Conservation (phyloP, 176 grass and related monocot species). For the Carex parvula region DNA sequence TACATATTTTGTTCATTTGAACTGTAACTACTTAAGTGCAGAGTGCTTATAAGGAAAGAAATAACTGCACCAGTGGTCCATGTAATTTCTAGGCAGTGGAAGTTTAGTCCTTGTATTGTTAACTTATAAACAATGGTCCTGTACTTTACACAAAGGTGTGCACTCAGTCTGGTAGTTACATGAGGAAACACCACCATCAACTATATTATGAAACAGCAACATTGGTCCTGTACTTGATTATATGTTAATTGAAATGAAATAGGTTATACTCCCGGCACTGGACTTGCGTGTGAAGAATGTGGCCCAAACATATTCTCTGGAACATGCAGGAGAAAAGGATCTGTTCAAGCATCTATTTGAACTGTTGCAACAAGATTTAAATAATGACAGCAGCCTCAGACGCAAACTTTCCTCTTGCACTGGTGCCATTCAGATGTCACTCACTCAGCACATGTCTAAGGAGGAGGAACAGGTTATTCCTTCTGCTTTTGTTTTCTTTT, state of each 20-base stretch:
- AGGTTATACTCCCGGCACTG: slow-evolving; percentile 93
- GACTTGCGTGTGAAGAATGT: slow-evolving; percentile 91
- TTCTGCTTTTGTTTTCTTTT: not conserved
- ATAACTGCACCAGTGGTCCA: not conserved
- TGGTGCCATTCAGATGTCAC: slow-evolving; percentile 64
- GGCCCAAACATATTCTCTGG: slow-evolving; percentile 75
- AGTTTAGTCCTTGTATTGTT: not conserved
- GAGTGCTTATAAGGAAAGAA: not conserved
- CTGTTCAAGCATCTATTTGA: slow-evolving; percentile 57
- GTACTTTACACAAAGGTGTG: not conserved
- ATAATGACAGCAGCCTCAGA: slow-evolving; percentile 33
- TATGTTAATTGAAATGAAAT: slow-evolving; percentile 1
- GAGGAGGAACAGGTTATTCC: slow-evolving; percentile 84
- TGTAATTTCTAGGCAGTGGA: not conserved
- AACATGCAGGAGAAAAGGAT: slow-evolving; percentile 75
- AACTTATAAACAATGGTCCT: not conserved
- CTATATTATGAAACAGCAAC: not conserved
- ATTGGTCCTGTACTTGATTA: slow-evolving; percentile 2
- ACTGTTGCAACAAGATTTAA: slow-evolving; percentile 49
- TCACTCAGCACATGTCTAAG: slow-evolving; percentile 90
- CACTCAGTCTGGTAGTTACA: not conserved
- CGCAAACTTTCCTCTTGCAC: slow-evolving; percentile 75
- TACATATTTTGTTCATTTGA: not conserved
- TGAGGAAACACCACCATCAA: not conserved
- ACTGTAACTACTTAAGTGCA: not conserved